Percentiles rank a stretch among this genome's conserved stretches.
Evolutionary conservation across 805 yeast genomes (phyloP).

Genomic region (Sporopachydermia lactativora): DNA sequence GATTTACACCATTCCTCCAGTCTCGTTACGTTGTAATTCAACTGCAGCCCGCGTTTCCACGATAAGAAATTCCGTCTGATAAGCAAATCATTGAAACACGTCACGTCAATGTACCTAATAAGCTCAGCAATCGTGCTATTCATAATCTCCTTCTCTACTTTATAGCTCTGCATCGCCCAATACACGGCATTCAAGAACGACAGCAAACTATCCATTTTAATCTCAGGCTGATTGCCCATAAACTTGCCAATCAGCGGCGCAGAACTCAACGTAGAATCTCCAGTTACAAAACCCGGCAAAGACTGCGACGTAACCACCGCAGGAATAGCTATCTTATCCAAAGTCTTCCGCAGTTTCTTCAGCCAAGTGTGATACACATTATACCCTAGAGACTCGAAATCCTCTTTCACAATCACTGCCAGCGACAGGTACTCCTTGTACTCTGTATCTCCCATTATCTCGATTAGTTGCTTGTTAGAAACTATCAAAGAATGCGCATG

Average conservation of each 20-base stretch:
- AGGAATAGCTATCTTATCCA: conserved; percentile 86
- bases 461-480: conserved; percentile 64
- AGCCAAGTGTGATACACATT: conserved; percentile 95
- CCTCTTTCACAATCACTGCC: conserved; percentile 85
- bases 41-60: conserved; percentile 96
- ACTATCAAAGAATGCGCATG: conserved; percentile 88
- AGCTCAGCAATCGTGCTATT: conserved; percentile 75
- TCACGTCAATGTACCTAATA: conserved; percentile 76
- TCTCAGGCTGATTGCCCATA: conserved; percentile 49
- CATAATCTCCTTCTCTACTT: conserved; percentile 73
- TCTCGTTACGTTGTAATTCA: conserved; percentile 91
- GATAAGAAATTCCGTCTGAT: conserved; percentile 90
- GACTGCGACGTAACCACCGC: conserved; percentile 93
- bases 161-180: conserved; percentile 87
- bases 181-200: conserved; percentile 80
- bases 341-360: conserved; percentile 82
- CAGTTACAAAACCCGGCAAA: conserved; percentile 89
- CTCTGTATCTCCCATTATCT: conserved; percentile 82
- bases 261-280: conserved; percentile 38
- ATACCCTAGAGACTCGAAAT: conserved; percentile 82
- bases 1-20: conserved; percentile 97
- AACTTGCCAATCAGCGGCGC: conserved; percentile 72
- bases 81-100: conserved; percentile 87
- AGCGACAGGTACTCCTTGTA: conserved; percentile 79
- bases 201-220: conserved; percentile 89